Evolutionary conservation across 371 early-diverging fungal genomes (phyloP).

Genomic region (Catenaria anguillulae): DNA sequence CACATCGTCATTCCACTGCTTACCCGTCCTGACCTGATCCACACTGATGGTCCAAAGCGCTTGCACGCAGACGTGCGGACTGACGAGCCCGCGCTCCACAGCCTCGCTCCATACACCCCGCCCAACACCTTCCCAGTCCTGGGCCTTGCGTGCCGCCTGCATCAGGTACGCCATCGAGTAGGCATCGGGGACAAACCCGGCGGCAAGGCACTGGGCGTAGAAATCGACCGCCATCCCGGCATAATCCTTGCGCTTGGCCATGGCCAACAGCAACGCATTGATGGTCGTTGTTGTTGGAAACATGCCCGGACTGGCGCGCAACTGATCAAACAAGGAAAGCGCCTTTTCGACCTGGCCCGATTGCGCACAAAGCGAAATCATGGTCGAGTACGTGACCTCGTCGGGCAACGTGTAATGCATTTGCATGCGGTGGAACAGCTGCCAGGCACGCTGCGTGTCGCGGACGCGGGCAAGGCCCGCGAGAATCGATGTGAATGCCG

Average conservation of each 20-base stretch:
- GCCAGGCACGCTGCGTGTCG: not conserved
- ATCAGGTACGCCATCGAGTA: not conserved
- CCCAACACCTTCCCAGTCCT: not conserved
- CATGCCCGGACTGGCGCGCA: not conserved
- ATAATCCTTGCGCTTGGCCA: not conserved
- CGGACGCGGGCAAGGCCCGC: not conserved
- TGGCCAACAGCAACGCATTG: not conserved
- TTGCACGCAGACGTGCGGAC: not conserved
- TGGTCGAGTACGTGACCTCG: conserved; percentile 1
- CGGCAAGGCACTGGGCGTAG: not conserved
- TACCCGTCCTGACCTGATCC: not conserved
- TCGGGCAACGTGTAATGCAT: not conserved
- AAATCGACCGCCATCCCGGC: not conserved
- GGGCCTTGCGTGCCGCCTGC: not conserved
- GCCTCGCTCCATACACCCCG: not conserved
- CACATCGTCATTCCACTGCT: not conserved
- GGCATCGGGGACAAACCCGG: not conserved
- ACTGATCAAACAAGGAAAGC: not conserved
- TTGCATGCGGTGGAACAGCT: conserved; percentile 3
- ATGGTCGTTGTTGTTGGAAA: not conserved
- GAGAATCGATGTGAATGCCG: not conserved
- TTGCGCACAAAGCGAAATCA: not conserved
- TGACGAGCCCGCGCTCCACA: not conserved
- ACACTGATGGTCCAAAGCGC: not conserved
- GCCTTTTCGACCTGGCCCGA: not conserved